Percentiles rank a stretch among this genome's conserved stretches.
Conservation (phyloP, 2,329 filamentous ascomycete genomes). For the Cryphonectria nitschkei region DNA sequence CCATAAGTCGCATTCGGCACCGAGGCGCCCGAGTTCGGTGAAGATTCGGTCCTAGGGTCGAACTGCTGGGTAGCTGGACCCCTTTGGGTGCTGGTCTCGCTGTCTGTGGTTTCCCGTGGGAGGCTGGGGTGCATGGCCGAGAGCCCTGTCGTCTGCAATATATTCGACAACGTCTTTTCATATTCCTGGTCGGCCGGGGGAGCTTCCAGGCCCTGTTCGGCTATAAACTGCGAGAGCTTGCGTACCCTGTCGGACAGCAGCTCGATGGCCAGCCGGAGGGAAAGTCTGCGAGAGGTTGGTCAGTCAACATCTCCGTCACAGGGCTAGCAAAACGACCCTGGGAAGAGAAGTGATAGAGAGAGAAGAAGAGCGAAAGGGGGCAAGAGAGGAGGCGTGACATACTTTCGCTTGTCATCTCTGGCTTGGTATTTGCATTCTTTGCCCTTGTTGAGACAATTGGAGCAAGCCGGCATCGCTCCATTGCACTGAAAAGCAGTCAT, state of each 20-base stretch:
- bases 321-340: too few relatives aligned
- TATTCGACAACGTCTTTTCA: not conserved
- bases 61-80: too few relatives aligned
- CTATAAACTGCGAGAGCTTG: conserved; percentile 33
- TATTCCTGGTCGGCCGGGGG: conserved; percentile 18
- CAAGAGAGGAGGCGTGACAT: conserved; percentile 31
- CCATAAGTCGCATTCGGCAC: too few relatives aligned
- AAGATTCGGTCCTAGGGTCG: too few relatives aligned
- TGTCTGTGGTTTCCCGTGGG: not conserved
- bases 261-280: conserved; percentile 35
- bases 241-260: conserved; percentile 26
- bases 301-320: not conserved
- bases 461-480: conserved; percentile 29
- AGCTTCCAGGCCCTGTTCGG: conserved; percentile 28
- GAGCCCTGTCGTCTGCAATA: not conserved
- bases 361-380: not conserved
- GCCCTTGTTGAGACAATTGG: conserved; percentile 34
- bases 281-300: conserved; percentile 28
- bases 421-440: conserved; percentile 35
- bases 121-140: not conserved
- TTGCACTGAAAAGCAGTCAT: conserved; percentile 23
- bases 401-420: conserved; percentile 38
- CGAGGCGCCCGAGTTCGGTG: too few relatives aligned
- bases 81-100: not conserved
- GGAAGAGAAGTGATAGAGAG: too few relatives aligned